Base-by-base conservation (phyloP, 345 rosid genomes). In the Eucalyptus leucophloia region DNA sequence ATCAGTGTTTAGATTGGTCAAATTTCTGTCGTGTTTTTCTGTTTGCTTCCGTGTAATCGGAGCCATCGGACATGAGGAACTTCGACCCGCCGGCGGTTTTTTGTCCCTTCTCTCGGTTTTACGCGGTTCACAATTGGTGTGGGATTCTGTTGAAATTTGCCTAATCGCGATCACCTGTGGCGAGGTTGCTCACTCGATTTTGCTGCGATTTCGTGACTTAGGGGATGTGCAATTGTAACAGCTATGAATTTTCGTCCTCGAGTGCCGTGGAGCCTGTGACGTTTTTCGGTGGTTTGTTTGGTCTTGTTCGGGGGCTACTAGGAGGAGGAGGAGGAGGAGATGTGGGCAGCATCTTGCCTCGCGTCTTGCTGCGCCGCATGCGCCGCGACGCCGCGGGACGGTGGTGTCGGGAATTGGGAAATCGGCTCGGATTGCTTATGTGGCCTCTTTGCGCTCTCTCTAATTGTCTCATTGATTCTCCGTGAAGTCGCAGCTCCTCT, bases 341-440 rank as follows among this genome's bases (percentile, higher is more conserved):
- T 97, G 99, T 98, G 96, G 96, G 99, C 99, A 49, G 99, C 99
- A 51, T 95, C 99, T 89, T 98, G 99, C 94, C 97, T 98, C 8
- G 99, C 99, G 86, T 96, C 99, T 69, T 96, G 99, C 91, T 97
- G 99, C 88, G 99, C 99, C 19, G 96, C 98, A 7, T 98, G 99
- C 88, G 99, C 99, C 16, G 99, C 89, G 97, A 97, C 86, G 99
- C 99, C 5, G 99, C 86, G 95, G 98, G 69, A 93, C 98, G 2
- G 99, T 94, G 86, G 99, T 97, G 62, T 96, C 98, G 6, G 95
- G 99, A 18, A 96, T 98, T 80, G 96, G 99, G 90, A 94, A 94
- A 77, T 98, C 99, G 12, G 99, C 99, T 24, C 95, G 99, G 92
- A 98, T 98, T 90, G 99, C 99, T 2, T 98, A 98, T 96, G 99